These are phyloP conservation scores for Kodamaea plutei DNA, from an alignment of 1,139 yeast genomes.

Conservation along the genomic window DNA sequence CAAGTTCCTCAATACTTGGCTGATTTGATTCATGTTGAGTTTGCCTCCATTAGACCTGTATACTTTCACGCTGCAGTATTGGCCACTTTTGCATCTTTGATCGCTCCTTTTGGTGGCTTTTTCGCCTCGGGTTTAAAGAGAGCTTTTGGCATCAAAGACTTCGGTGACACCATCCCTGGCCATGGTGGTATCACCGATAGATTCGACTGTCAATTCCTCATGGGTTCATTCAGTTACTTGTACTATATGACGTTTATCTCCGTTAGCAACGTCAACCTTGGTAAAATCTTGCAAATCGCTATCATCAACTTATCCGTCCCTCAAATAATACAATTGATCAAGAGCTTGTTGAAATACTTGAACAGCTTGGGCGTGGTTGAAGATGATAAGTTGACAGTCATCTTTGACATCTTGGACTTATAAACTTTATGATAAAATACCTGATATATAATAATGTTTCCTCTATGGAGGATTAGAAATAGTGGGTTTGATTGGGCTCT, in stretches of 20 bases:
- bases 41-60: constrained; percentile 71
- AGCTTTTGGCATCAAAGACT: constrained; percentile 92
- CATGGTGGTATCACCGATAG: constrained; percentile 98
- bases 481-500: no score
- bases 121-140: constrained; percentile 96
- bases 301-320: constrained; percentile 64
- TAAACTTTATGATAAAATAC: background rate
- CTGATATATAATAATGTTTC: background rate
- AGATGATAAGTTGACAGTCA: constrained; percentile 24
- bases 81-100: constrained; percentile 92
- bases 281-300: constrained; percentile 69
- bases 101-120: constrained; percentile 99
- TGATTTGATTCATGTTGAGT: constrained; percentile 36
- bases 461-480: no score
- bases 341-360: constrained; percentile 60
- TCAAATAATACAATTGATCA: constrained; percentile 62
- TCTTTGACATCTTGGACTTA: constrained; percentile 25
- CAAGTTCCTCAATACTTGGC: constrained; percentile 69
- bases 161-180: constrained; percentile 92
- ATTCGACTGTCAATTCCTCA: constrained; percentile 94
- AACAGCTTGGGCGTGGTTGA: constrained; percentile 49
- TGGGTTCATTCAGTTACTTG: constrained; percentile 93
- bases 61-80: constrained; percentile 82
- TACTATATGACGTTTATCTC: constrained; percentile 91
- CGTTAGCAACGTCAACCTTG: constrained; percentile 65